Evolutionary conservation across 1,284 basidiomycete genomes (phyloP).

Genomic region (Melampsora medusae): DNA sequence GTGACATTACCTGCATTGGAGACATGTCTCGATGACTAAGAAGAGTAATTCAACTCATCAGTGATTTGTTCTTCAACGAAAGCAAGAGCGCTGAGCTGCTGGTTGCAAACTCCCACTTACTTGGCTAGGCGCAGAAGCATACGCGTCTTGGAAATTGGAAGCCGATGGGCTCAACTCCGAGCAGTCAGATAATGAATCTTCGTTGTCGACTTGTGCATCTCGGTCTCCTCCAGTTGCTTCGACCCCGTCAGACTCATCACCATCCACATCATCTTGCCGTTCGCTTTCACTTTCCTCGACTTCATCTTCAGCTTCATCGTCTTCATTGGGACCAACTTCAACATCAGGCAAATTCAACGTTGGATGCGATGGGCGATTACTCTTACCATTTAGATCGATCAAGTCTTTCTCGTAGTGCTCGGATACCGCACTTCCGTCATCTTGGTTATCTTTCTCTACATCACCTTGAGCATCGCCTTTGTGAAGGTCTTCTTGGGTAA

Average conservation of each 20-base stretch:
- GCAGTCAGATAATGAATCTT: conserved; percentile 19
- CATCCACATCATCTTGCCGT: conserved; percentile 2
- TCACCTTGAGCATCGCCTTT: not conserved
- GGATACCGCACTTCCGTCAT: not conserved
- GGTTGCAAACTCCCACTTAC: not conserved
- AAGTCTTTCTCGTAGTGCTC: conserved; percentile 5
- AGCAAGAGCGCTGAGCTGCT: too few relatives aligned
- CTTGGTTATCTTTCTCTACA: not conserved
- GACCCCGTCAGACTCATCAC: not conserved
- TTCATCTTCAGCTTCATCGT: not conserved
- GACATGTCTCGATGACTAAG: conserved; percentile 2
- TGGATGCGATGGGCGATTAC: not conserved
- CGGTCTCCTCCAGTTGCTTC: not conserved
- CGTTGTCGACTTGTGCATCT: conserved; percentile 5
- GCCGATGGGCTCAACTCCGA: conserved; percentile 12
- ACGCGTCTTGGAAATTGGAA: not conserved
- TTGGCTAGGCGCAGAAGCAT: not conserved
- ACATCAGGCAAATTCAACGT: not conserved
- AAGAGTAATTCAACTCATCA: not conserved
- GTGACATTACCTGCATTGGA: not conserved
- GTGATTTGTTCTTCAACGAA: too few relatives aligned
- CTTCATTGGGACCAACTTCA: not conserved
- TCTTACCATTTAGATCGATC: conserved; percentile 3
- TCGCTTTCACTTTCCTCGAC: conserved; percentile 4
- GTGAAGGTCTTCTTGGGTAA: not conserved